Percentiles rank a stretch among this genome's conserved stretches.
Evolutionary conservation across 2,329 filamentous ascomycete genomes (phyloP).

Genomic region (Rutstroemia sp.): DNA sequence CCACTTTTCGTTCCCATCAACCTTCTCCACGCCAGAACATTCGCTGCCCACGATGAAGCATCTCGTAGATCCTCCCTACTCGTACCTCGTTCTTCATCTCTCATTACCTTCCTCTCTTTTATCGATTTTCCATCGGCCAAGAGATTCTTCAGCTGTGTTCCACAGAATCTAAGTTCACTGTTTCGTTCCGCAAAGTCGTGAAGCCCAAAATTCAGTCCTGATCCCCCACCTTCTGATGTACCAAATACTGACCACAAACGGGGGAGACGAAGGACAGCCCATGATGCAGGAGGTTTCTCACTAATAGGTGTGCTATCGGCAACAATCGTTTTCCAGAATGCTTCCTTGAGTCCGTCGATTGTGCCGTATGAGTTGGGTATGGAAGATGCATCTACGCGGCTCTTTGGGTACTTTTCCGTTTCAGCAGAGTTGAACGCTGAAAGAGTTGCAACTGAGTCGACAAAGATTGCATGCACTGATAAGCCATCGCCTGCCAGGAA

Average conservation of each 20-base stretch:
- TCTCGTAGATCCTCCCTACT: neutral
- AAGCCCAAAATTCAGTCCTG: neutral
- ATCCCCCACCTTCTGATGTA: neutral
- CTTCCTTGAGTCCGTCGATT: neutral
- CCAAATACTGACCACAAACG: neutral
- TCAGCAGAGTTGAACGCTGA: constrained; percentile 3
- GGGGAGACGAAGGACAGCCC: constrained; percentile 2
- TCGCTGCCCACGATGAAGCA: constrained; percentile 3
- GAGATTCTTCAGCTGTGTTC: neutral
- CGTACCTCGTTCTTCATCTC: neutral
- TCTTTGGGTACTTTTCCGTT: neutral
- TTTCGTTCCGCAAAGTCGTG: neutral
- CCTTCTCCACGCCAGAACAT: constrained; percentile 7
- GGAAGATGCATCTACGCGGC: neutral
- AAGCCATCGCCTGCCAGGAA: neutral
- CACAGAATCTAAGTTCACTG: neutral
- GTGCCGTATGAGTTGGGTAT: neutral
- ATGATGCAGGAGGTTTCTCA: neutral
- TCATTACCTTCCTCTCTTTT: neutral
- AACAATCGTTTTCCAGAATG: constrained; percentile 4
- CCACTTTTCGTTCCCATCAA: neutral
- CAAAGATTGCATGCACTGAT: neutral
- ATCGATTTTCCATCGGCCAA: neutral
- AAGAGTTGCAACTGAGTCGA: neutral
- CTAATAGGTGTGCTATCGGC: neutral